phyloP scores from a whole-genome alignment of 1,139 yeast genomes.

The Yamadazyma diospyri region DNA sequence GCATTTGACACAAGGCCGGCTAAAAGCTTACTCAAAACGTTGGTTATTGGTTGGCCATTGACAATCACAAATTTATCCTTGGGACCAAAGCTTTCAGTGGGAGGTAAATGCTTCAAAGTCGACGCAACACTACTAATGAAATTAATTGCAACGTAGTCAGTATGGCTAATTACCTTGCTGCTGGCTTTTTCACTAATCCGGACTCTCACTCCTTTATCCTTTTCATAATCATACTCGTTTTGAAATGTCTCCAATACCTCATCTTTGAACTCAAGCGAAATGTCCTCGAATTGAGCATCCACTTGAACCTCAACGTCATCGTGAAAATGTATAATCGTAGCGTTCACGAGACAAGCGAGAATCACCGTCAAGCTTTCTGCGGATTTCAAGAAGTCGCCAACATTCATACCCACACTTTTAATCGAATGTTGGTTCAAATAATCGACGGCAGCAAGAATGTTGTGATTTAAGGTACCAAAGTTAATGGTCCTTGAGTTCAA shows the following conservation, averaged over 20 bases:
- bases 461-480: constrained; percentile 25
- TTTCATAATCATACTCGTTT: constrained; percentile 29
- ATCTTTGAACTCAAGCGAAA: constrained; percentile 2
- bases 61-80: constrained; percentile 42
- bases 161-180: constrained; percentile 20
- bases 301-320: constrained; percentile 12
- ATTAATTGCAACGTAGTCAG: constrained; percentile 55
- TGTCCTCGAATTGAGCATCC: constrained; percentile 4
- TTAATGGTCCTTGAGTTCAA: constrained; percentile 18
- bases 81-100: constrained; percentile 32
- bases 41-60: constrained; percentile 20
- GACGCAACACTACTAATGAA: constrained; percentile 64
- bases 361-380: constrained; percentile 21
- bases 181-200: constrained; percentile 20
- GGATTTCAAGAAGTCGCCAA: constrained; percentile 16
- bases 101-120: constrained; percentile 56
- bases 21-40: constrained; percentile 28
- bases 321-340: constrained; percentile 20
- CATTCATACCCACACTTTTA: constrained; percentile 18
- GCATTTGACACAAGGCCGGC: constrained; percentile 26
- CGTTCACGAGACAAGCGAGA: constrained; percentile 28
- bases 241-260: constrained; percentile 15
- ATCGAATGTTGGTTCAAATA: constrained; percentile 15
- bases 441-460: constrained; percentile 17
- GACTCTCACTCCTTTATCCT: constrained; percentile 40